Percentiles rank a stretch among this genome's conserved stretches.
Evolutionary conservation across 139 green algal species (phyloP).

Genomic region (Coelastrella sp.): DNA sequence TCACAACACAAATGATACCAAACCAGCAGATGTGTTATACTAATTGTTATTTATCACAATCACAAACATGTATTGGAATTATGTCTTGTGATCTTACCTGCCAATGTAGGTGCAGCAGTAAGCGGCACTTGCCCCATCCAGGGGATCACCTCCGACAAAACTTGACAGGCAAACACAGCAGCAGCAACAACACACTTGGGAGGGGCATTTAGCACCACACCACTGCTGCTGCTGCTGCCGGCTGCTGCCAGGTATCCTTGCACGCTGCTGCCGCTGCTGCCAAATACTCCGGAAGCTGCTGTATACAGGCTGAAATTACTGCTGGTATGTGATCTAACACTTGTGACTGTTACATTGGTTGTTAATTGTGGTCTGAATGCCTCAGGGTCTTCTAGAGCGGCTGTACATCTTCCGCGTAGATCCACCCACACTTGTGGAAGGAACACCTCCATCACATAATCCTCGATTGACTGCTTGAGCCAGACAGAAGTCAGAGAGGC

Average conservation of each 20-base stretch:
- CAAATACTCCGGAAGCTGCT: constrained; percentile 29
- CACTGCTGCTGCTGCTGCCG: constrained; percentile 26
- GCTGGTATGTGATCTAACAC: not conserved
- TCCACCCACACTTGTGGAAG: constrained; percentile 76
- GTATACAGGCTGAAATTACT: not conserved
- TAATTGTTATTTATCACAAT: not conserved
- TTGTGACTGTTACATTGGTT: not conserved
- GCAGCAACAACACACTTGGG: constrained; percentile 65
- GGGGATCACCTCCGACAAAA: constrained; percentile 64
- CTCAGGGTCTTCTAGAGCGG: constrained; percentile 67
- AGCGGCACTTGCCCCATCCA: constrained; percentile 66
- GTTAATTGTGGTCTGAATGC: constrained; percentile 58
- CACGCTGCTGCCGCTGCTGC: constrained; percentile 24
- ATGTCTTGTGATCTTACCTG: not conserved
- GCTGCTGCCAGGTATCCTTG: too few species aligned
- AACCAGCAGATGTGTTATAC: not conserved
- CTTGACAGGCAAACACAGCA: constrained; percentile 59
- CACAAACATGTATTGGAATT: not conserved
- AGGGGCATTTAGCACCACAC: not conserved
- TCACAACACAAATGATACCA: not conserved
- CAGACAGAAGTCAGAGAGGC: not conserved
- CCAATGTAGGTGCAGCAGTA: not conserved
- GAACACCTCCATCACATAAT: constrained; percentile 69
- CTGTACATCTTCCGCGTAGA: constrained; percentile 56
- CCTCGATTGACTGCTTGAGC: constrained; percentile 66